Conservation (phyloP, 1,139 yeast species). For the Debaryomyces singareniensis region DNA sequence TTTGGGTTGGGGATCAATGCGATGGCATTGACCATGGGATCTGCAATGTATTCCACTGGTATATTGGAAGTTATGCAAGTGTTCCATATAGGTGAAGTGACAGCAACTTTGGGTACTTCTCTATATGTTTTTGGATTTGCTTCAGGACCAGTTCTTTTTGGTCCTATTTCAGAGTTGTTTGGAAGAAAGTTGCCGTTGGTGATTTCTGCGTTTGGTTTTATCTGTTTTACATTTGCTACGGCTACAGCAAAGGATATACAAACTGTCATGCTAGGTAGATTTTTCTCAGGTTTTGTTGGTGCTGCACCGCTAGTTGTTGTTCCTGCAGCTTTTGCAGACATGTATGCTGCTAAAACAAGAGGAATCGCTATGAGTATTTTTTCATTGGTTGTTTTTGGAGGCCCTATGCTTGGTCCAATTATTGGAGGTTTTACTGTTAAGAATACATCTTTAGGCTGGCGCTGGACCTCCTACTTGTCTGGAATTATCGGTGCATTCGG, state of each 20-base stretch:
- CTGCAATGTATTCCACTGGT: constrained; percentile 58
- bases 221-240: constrained; percentile 59
- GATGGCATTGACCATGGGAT: constrained; percentile 42
- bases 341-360: constrained; percentile 30
- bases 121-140: constrained; percentile 78
- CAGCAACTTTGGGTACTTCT: constrained; percentile 60
- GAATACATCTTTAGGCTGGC: constrained; percentile 40
- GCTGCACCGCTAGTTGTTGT: constrained; percentile 80
- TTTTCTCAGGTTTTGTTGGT: constrained; percentile 70
- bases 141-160: constrained; percentile 75
- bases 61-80: constrained; percentile 30
- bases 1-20: constrained; percentile 28
- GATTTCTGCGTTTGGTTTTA: constrained; percentile 48
- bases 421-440: constrained; percentile 48
- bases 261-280: constrained; percentile 65
- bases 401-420: constrained; percentile 12
- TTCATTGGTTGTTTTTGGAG: constrained; percentile 5
- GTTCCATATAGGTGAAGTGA: constrained; percentile 49
- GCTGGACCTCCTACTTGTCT: constrained; percentile 24
- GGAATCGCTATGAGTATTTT: constrained; percentile 37
- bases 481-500: constrained; percentile 3
- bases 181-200: constrained; percentile 62
- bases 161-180: constrained; percentile 69
- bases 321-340: constrained; percentile 78
- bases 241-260: constrained; percentile 72